Conservation (phyloP, 306 rosid species). For the Pachyrhizus erosus region DNA sequence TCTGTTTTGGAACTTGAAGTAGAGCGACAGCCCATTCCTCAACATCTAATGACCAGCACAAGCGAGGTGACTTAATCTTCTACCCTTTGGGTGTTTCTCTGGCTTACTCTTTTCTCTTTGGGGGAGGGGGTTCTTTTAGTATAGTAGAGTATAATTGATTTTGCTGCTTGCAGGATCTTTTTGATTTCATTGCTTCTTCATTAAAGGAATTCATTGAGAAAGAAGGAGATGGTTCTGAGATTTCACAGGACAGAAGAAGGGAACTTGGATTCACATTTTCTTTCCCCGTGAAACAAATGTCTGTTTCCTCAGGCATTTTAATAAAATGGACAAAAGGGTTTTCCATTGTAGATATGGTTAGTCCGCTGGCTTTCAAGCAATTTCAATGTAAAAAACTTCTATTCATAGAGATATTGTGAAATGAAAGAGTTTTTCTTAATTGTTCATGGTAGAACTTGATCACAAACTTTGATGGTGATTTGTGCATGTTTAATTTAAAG, state of each 20-base stretch:
- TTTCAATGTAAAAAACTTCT: constrained; percentile 15
- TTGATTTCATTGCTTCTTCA: constrained; percentile 82
- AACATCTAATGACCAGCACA: constrained; percentile 68
- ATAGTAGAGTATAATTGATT: constrained; percentile 6
- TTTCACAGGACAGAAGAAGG: constrained; percentile 52
- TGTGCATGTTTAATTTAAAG: too few relatives aligned
- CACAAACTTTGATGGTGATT: too few relatives aligned
- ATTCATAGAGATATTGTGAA: constrained; percentile 26
- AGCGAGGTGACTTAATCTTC: constrained; percentile 59
- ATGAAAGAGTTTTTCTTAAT: constrained; percentile 6
- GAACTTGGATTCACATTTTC: constrained; percentile 95
- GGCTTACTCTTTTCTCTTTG: neutral
- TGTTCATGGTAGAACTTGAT: too few relatives aligned
- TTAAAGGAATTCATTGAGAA: constrained; percentile 69
- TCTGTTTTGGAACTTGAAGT: constrained; percentile 61
- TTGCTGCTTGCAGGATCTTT: constrained; percentile 69
- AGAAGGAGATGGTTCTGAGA: constrained; percentile 52
- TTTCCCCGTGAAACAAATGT: constrained; percentile 82
- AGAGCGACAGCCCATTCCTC: constrained; percentile 64
- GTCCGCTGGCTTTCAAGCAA: constrained; percentile 45
- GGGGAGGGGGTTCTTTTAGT: neutral
- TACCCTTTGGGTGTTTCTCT: neutral
- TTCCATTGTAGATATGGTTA: constrained; percentile 75
- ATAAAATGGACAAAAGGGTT: constrained; percentile 94
- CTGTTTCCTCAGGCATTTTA: constrained; percentile 76